These are phyloP conservation scores for Spizellomyces punctatus DNA, from an alignment of 192 early-diverging fungal genomes.

Conservation along the genomic window DNA sequence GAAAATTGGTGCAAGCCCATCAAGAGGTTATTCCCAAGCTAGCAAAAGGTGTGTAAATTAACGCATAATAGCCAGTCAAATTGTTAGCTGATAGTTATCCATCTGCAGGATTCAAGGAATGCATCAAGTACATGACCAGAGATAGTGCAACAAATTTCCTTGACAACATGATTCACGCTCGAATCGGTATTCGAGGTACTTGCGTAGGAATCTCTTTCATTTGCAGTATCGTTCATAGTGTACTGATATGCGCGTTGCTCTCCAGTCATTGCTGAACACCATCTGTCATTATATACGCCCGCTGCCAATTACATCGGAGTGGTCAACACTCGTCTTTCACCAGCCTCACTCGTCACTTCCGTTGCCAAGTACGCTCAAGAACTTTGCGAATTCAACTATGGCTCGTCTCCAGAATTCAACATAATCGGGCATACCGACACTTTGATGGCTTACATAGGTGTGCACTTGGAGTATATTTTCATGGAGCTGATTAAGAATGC, in stretches of 20 bases:
- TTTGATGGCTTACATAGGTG: conserved; percentile 78
- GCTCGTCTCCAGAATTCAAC: conserved; percentile 69
- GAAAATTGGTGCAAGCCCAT: conserved; percentile 74
- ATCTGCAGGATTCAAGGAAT: conserved; percentile 78
- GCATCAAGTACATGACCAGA: conserved; percentile 82
- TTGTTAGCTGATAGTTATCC: neutral
- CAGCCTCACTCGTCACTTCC: conserved; percentile 65
- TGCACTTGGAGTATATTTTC: conserved; percentile 93
- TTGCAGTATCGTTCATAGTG: neutral
- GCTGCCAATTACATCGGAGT: conserved; percentile 75
- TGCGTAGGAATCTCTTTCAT: neutral
- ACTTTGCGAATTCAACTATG: conserved; percentile 92
- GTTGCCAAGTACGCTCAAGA: conserved; percentile 76
- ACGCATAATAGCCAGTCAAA: neutral
- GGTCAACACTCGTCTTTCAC: conserved; percentile 76
- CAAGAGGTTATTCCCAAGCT: conserved; percentile 86
- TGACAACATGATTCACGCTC: conserved; percentile 85
- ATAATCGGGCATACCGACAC: conserved; percentile 72
- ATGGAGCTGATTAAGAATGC: conserved; percentile 91
- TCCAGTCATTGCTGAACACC: conserved; percentile 87
- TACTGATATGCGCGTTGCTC: neutral
- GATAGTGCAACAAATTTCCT: conserved; percentile 72
- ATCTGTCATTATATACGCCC: conserved; percentile 72
- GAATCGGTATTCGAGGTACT: conserved; percentile 82
- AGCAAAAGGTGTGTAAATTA: conserved; percentile 65